These are phyloP conservation scores for Agroathelia rolfsii DNA, from an alignment of 1,284 basidiomycete species.

Conservation along the genomic window DNA sequence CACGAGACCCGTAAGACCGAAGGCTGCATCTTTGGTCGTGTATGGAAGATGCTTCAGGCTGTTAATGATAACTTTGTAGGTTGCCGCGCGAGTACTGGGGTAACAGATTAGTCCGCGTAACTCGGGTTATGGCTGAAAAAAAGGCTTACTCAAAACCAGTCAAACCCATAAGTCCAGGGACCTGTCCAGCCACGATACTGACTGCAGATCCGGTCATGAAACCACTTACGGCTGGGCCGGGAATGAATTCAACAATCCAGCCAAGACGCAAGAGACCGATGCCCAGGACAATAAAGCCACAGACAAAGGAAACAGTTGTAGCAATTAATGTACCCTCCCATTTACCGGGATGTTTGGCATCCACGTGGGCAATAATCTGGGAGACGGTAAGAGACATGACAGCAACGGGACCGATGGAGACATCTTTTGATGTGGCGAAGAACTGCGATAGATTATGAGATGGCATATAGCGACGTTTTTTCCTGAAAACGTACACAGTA, in stretches of 20 bases:
- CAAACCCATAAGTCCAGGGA: conserved; percentile 81
- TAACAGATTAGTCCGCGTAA: conserved; percentile 4
- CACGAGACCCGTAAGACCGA: conserved; percentile 73
- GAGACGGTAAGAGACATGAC: conserved; percentile 94
- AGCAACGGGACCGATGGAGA: conserved; percentile 92
- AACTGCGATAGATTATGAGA: conserved; percentile 41
- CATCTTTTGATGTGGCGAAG: conserved; percentile 92
- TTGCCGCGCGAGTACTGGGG: conserved; percentile 69
- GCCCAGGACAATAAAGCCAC: conserved; percentile 87
- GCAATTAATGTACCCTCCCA: conserved; percentile 74
- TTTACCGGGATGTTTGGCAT: conserved; percentile 37
- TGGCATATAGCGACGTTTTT: conserved; percentile 16
- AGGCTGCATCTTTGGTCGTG: conserved; percentile 79
- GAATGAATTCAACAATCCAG: conserved; percentile 95
- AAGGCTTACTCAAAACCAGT: conserved; percentile 64
- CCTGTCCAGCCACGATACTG: conserved; percentile 78
- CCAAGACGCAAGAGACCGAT: conserved; percentile 89
- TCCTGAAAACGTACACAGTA: conserved; percentile 55
- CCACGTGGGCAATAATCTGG: conserved; percentile 67
- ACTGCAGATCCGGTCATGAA: conserved; percentile 91
- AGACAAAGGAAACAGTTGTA: conserved; percentile 78
- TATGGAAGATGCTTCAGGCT: conserved; percentile 75
- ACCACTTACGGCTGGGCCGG: conserved; percentile 83
- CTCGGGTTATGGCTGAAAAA: conserved; percentile 1
- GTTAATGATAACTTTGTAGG: conserved; percentile 87